Conservation (phyloP, 23 red algal genomes). For the Gracilariopsis chorda region DNA sequence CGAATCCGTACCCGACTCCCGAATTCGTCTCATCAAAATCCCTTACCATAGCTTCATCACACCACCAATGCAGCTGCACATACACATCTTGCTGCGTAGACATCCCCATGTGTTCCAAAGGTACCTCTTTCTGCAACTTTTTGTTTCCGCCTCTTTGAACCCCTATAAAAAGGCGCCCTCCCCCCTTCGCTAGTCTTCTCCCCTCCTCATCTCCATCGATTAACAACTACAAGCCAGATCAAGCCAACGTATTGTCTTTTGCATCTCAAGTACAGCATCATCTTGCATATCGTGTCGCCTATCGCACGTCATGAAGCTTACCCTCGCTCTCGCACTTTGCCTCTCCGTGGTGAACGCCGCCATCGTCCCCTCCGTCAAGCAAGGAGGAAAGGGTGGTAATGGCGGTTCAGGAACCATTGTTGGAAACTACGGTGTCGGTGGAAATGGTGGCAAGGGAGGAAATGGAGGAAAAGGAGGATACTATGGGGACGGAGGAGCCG, state of each 20-base stretch:
- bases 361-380: neutral
- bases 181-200: no score
- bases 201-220: no score
- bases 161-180: no score
- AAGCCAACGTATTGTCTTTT: neutral
- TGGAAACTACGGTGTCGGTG: neutral
- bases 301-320: neutral
- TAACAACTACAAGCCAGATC: no score
- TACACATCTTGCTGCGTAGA: no score
- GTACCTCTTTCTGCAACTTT: no score
- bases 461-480: neutral
- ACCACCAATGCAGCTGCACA: no score
- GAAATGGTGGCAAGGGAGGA: neutral
- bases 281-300: neutral
- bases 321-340: neutral
- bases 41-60: no score
- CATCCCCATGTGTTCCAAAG: no score
- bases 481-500: neutral
- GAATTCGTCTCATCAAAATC: no score
- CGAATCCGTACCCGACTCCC: no score
- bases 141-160: no score
- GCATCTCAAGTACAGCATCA: neutral
- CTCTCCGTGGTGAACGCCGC: neutral
- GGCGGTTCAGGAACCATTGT: neutral
- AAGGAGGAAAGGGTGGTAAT: neutral